Evolutionary conservation across 176 grass and related monocot species (phyloP).

Genomic region (Carex littledalei): DNA sequence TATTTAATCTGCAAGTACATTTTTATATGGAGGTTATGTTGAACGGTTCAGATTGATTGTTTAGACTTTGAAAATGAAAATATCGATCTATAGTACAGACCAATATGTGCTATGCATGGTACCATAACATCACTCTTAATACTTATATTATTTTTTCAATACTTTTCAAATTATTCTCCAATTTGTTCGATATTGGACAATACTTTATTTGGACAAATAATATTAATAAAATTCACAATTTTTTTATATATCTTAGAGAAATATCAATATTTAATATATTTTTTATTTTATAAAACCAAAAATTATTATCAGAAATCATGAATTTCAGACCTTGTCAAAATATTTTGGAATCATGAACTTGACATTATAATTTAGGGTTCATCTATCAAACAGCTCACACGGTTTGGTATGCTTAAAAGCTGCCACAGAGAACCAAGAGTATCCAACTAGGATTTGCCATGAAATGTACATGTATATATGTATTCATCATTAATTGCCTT

Average conservation of each 20-base stretch:
- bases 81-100: too few species aligned
- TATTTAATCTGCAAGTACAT: too few species aligned
- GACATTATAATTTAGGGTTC: not conserved
- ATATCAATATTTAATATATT: not conserved
- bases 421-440: not conserved
- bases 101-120: too few species aligned
- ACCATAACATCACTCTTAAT: too few species aligned
- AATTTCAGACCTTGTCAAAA: not conserved
- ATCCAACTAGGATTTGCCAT: constrained; percentile 6
- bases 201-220: not conserved
- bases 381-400: not conserved
- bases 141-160: too few species aligned
- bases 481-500: constrained; percentile 15
- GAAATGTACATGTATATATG: not conserved
- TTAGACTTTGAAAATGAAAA: too few species aligned
- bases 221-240: not conserved
- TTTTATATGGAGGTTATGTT: too few species aligned
- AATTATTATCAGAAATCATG: not conserved
- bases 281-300: not conserved
- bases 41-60: too few species aligned
- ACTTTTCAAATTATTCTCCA: too few species aligned
- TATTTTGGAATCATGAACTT: not conserved
- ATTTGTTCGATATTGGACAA: too few species aligned
- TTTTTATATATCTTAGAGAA: not conserved
- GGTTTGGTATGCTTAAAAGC: not conserved